These are phyloP conservation scores for Phytopythium cucurbitacearum DNA, from an alignment of 352 stramenopile genomes.

Conservation along the genomic window DNA sequence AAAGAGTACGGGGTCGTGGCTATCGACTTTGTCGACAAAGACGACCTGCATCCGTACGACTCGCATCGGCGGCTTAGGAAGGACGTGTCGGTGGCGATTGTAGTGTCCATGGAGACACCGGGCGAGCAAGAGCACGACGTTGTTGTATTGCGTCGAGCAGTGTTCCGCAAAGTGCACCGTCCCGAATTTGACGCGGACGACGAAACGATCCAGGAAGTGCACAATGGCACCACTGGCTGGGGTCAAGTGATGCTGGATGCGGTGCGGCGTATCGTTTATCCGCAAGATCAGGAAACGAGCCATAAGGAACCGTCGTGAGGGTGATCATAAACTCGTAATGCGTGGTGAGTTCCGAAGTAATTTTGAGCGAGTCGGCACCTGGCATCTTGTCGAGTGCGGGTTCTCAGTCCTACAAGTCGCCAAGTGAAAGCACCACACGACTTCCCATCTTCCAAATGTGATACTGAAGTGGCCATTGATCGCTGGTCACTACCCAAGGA, in stretches of 20 bases:
- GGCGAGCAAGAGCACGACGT: slow-evolving; percentile 5
- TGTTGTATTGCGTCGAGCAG: slow-evolving; percentile 11
- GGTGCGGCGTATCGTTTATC: slow-evolving; percentile 5
- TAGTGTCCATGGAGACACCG: slow-evolving; percentile 1
- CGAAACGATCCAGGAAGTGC: slow-evolving; percentile 3
- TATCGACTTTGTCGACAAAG: slow-evolving; percentile 17
- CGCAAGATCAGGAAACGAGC: not conserved
- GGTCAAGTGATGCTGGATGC: slow-evolving; percentile 5
- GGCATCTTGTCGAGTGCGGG: too few relatives aligned
- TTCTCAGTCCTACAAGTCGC: too few relatives aligned
- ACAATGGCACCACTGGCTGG: slow-evolving; percentile 4
- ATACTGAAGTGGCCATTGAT: too few relatives aligned
- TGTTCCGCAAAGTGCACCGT: slow-evolving; percentile 10
- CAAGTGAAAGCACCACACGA: too few relatives aligned
- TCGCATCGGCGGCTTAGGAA: slow-evolving; percentile 8
- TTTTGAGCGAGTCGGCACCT: too few relatives aligned
- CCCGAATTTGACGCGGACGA: slow-evolving; percentile 6
- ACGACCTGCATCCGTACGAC: slow-evolving; percentile 16
- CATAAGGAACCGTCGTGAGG: not conserved
- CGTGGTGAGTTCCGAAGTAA: too few relatives aligned
- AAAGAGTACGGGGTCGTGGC: slow-evolving; percentile 15
- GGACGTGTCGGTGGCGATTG: slow-evolving; percentile 10
- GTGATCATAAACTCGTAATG: not conserved
- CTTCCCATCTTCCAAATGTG: too few relatives aligned
- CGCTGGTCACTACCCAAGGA: too few relatives aligned